Percentiles rank a stretch among this genome's conserved stretches.
phyloP scores from a whole-genome alignment of 2,329 filamentous ascomycete genomes.

The Ceratocystis diversiconidia region DNA sequence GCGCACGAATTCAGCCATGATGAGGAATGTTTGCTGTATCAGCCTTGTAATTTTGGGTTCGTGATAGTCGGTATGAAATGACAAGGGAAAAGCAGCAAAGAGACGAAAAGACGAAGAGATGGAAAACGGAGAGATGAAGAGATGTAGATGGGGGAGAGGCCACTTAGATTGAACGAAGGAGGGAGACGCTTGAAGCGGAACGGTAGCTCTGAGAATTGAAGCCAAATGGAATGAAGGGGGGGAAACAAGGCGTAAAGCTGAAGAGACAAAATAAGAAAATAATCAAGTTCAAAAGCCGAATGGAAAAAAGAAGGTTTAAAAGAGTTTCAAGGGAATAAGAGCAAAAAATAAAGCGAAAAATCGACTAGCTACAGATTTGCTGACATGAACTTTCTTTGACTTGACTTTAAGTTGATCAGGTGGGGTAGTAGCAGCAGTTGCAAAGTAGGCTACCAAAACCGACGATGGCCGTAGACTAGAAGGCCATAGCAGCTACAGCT shows the following conservation, averaged over 20 bases:
- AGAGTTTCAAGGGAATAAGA: not conserved
- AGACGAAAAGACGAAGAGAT: not conserved
- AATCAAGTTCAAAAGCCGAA: not conserved
- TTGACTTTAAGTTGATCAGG: no score
- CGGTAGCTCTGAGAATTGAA: not conserved
- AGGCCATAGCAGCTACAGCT: no score
- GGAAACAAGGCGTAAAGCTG: not conserved
- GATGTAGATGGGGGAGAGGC: not conserved
- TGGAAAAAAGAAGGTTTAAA: not conserved
- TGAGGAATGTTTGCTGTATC: conserved; percentile 27
- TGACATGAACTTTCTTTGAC: no score
- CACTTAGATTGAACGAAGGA: no score
- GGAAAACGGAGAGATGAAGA: not conserved
- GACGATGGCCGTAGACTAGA: no score
- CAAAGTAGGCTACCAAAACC: no score
- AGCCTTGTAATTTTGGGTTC: conserved; percentile 14
- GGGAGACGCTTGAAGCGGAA: not conserved
- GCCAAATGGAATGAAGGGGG: not conserved
- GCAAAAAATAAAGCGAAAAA: no score
- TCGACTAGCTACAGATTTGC: no score
- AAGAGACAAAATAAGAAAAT: not conserved
- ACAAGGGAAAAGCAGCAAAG: conserved; percentile 14
- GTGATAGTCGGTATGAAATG: conserved; percentile 2
- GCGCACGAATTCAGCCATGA: conserved; percentile 97
- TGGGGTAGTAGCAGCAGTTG: no score